Conservation (phyloP, 306 rosid genomes). For the Vigna reflexopilosa region DNA sequence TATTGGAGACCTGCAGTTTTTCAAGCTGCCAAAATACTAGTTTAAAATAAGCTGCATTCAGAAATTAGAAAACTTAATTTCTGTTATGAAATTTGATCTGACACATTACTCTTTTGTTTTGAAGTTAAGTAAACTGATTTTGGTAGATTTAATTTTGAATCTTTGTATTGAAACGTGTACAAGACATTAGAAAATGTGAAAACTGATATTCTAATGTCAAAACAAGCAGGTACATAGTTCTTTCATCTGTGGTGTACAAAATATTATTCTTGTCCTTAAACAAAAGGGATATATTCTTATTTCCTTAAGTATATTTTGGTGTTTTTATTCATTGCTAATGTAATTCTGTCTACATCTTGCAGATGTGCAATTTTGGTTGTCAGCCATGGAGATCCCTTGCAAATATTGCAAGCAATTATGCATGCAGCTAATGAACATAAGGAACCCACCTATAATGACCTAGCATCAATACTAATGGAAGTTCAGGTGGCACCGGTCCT, state of each 20-base stretch:
- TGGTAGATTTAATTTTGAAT: background rate
- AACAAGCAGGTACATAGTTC: background rate
- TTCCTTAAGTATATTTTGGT: constrained; percentile 20
- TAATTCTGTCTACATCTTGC: constrained; percentile 28
- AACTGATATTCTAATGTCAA: background rate
- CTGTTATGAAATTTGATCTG: background rate
- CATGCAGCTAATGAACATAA: constrained; percentile 58
- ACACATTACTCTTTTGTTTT: background rate
- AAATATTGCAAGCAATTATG: constrained; percentile 77
- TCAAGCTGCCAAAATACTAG: constrained; percentile 1
- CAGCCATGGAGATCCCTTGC: constrained; percentile 91
- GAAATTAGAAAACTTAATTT: background rate
- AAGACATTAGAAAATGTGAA: background rate
- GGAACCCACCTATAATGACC: constrained; percentile 44
- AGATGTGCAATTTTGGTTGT: constrained; percentile 82
- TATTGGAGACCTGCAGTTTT: constrained; percentile 2
- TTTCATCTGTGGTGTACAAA: background rate
- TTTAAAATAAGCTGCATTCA: constrained; percentile 24
- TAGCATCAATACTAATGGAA: constrained; percentile 58
- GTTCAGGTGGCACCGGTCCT: constrained; percentile 59
- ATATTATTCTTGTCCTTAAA: background rate
- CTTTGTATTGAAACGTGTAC: background rate
- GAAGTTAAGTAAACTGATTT: background rate
- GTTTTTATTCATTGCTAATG: constrained; percentile 29
- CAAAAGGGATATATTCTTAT: background rate